Base-by-base conservation (phyloP, 2,329 filamentous ascomycete species). In the Xylaria sp. region DNA sequence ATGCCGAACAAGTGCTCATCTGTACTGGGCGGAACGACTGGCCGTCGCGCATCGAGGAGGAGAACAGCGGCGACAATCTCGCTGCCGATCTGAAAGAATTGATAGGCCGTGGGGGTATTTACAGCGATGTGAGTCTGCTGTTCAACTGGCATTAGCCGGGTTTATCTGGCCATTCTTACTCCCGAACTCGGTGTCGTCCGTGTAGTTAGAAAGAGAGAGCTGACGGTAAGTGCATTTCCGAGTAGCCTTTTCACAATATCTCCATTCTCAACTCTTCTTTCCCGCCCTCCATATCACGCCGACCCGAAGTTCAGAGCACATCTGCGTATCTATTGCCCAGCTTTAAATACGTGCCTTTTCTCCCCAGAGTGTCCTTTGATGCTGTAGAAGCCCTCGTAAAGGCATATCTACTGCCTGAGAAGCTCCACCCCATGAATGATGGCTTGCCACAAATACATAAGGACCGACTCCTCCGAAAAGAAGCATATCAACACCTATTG, bases 21-120 rank as follows among this genome's bases (percentile, higher is more conserved):
- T 94, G 92, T 70, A 97, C 94, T 0, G 94, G 93, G 4, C 88
- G 89, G 69, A 82, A 86, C 35, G 92, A 97, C 81, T 98, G 94
- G 94, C 84, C 86, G 32, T 94, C 92, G 76, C 88, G 88, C 66
- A 97, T 98, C 70, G 94, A 97, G 78, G 90, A 97, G 54, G 93
- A 97, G 68, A 88, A 91, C 74, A 86, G 81, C 75, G 88, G 83
- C 18, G 86, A 89, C 72, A 91, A 91, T 73, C 79, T 94, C 21
- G 89, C 91, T 5, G 89, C 91, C 44, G 90, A 92, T 64, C 79
- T 98, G 67, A 95, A 93, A 78, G 85, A 87, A 73, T 78, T 93
- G 42, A 81, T 93, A 70, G 91, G 90, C 2, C 84, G 90, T 8
- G 88, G 89, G 2, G 91, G 91, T 3, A 81, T 82, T 62, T 92